These are phyloP conservation scores for Cantharellus cinnabarinus DNA, from an alignment of 768 basidiomycete genomes.

Conservation along the genomic window DNA sequence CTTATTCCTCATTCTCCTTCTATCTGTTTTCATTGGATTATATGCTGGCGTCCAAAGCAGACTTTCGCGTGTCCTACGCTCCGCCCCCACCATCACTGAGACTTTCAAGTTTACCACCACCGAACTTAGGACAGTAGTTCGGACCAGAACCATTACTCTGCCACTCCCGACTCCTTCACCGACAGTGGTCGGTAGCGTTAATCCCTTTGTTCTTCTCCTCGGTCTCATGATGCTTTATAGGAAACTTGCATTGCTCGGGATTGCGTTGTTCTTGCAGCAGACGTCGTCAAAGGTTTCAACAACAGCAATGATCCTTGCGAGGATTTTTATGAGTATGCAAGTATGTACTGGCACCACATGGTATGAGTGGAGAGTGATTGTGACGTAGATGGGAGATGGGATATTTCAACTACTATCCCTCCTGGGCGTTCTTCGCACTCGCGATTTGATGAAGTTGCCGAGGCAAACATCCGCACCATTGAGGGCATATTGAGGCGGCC, in stretches of 20 bases:
- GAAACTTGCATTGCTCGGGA: slow-evolving; percentile 51
- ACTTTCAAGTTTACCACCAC: slow-evolving; percentile 12
- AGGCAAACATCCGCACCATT: slow-evolving; percentile 62
- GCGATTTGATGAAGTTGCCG: slow-evolving; percentile 47
- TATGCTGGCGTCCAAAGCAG: slow-evolving; percentile 79
- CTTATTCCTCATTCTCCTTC: slow-evolving; percentile 59
- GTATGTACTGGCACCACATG: slow-evolving; percentile 27
- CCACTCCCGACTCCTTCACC: slow-evolving; percentile 8
- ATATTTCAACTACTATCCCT: slow-evolving; percentile 61
- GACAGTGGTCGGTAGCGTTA: neutral
- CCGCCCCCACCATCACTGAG: slow-evolving; percentile 14
- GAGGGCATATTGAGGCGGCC: slow-evolving; percentile 21
- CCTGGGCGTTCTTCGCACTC: slow-evolving; percentile 60
- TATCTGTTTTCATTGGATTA: slow-evolving; percentile 77
- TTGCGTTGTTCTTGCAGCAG: slow-evolving; percentile 68
- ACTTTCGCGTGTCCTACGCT: slow-evolving; percentile 23
- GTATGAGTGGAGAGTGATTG: neutral
- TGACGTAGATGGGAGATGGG: slow-evolving; percentile 67
- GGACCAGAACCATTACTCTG: slow-evolving; percentile 11
- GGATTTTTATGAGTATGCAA: slow-evolving; percentile 83
- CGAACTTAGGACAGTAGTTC: slow-evolving; percentile 11
- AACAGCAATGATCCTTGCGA: slow-evolving; percentile 78
- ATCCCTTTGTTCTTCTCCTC: neutral
- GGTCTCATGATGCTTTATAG: slow-evolving; percentile 16
- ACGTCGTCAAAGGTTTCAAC: slow-evolving; percentile 66